A percentile compares a stretch with the other conserved stretches of the same genome.
Conservation (phyloP, 2,329 filamentous ascomycete species). For the Aspergillus sp. region DNA sequence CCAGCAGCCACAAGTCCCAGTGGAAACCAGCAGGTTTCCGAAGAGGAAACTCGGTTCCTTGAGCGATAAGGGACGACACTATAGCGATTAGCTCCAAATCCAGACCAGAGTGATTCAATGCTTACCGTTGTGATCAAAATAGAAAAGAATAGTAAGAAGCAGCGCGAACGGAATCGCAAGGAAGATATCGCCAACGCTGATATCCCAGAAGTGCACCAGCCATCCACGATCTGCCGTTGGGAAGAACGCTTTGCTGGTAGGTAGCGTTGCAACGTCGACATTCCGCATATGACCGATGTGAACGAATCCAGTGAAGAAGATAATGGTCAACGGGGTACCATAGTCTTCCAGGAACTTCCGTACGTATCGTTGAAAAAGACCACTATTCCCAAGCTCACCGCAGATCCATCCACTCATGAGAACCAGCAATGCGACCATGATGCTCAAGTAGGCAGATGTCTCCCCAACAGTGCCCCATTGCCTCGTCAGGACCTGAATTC, state of each 20-base stretch:
- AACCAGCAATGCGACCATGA: slow-evolving; percentile 73
- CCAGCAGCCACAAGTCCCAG: slow-evolving; percentile 81
- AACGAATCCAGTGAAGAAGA: slow-evolving; percentile 90
- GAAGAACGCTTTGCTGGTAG: slow-evolving; percentile 74
- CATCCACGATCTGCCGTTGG: slow-evolving; percentile 72
- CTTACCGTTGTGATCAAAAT: slow-evolving; percentile 83
- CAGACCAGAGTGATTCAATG: not conserved
- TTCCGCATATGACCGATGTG: slow-evolving; percentile 79
- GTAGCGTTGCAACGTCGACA: slow-evolving; percentile 68
- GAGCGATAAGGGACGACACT: slow-evolving; percentile 80
- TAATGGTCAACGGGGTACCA: slow-evolving; percentile 75
- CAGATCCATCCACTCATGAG: slow-evolving; percentile 74
- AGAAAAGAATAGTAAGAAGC: slow-evolving; percentile 80
- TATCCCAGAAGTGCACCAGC: slow-evolving; percentile 80
- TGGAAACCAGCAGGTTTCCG: slow-evolving; percentile 80
- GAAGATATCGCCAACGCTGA: slow-evolving; percentile 71
- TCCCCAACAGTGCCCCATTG: slow-evolving; percentile 64
- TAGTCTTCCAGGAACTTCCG: slow-evolving; percentile 88
- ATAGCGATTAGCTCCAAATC: not conserved
- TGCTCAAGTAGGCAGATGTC: slow-evolving; percentile 70
- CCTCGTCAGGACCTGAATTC: slow-evolving; percentile 77
- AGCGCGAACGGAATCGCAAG: slow-evolving; percentile 84
- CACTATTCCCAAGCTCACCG: slow-evolving; percentile 67
- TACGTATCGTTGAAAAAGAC: slow-evolving; percentile 71
- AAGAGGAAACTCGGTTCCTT: slow-evolving; percentile 79